Evolutionary conservation across 1,139 yeast species (phyloP).

Genomic region (Suhomyces guaymorum): DNA sequence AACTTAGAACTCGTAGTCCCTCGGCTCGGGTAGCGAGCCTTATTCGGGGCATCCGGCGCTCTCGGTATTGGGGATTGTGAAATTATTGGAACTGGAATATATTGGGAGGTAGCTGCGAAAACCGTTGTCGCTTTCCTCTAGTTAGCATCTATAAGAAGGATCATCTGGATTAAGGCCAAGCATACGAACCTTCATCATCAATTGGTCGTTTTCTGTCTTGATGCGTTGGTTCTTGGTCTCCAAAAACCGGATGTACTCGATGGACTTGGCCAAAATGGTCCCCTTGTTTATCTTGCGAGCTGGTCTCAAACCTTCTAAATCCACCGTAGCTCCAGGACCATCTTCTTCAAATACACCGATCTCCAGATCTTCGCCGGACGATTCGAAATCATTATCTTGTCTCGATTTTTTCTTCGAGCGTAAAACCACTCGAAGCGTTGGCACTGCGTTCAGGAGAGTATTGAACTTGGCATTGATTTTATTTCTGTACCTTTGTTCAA

Average conservation of each 20-base stretch:
- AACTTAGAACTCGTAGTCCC: too few species aligned
- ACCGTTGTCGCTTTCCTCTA: not conserved
- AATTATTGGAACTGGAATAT: too few species aligned
- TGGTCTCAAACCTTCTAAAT: constrained; percentile 48
- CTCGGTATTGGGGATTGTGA: too few species aligned
- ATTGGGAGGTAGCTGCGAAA: not conserved
- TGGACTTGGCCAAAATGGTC: constrained; percentile 44
- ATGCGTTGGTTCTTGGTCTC: constrained; percentile 41
- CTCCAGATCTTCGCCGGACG: constrained; percentile 17
- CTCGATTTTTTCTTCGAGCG: constrained; percentile 20
- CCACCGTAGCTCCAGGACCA: constrained; percentile 20
- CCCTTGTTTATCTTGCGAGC: constrained; percentile 49
- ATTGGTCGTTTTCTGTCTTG: constrained; percentile 34
- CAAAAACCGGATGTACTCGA: constrained; percentile 47
- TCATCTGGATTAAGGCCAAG: constrained; percentile 26
- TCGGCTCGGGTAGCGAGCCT: too few species aligned
- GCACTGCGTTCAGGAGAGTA: constrained; percentile 43
- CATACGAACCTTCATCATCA: constrained; percentile 30
- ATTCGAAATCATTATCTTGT: constrained; percentile 18
- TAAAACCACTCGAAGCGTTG: constrained; percentile 39
- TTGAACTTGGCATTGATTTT: constrained; percentile 48
- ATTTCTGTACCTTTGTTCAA: constrained; percentile 49
- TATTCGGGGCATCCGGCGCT: too few species aligned
- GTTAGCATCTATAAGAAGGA: not conserved
- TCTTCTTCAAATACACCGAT: constrained; percentile 14